Conservation (phyloP, 805 yeast species). For the Ogataea angusta region DNA sequence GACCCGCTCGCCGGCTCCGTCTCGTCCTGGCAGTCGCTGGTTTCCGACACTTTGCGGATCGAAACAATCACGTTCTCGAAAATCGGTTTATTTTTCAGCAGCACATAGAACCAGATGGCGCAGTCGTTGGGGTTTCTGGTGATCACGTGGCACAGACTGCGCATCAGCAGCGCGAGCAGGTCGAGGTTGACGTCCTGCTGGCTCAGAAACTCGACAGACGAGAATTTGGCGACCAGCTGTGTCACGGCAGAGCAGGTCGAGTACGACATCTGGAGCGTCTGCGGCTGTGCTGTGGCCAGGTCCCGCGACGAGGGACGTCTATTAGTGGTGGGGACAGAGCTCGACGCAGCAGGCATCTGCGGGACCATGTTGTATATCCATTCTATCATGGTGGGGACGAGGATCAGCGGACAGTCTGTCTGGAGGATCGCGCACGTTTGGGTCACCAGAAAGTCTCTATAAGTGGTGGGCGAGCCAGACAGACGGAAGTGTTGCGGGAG, state of each 20-base stretch:
- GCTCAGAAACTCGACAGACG: conserved; percentile 35
- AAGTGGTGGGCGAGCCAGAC: conserved; percentile 41
- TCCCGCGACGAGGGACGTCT: conserved; percentile 16
- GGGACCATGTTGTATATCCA: conserved; percentile 60
- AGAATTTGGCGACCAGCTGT: conserved; percentile 40
- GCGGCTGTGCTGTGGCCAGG: conserved; percentile 10
- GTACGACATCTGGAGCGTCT: conserved; percentile 44
- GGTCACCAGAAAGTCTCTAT: conserved; percentile 59
- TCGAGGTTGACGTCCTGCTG: conserved; percentile 49
- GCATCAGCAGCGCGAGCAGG: conserved; percentile 53
- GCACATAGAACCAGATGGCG: conserved; percentile 49
- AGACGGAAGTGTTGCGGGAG: conserved; percentile 52
- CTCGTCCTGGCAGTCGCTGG: conserved; percentile 12
- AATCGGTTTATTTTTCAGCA: conserved; percentile 40
- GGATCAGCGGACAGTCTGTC: conserved; percentile 32
- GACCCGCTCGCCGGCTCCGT: background rate
- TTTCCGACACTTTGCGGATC: conserved; percentile 30
- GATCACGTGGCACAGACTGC: conserved; percentile 52
- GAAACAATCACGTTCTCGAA: conserved; percentile 37
- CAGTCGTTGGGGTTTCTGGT: conserved; percentile 51
- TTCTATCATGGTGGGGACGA: conserved; percentile 53
- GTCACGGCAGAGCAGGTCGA: conserved; percentile 45
- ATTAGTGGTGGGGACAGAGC: conserved; percentile 15
- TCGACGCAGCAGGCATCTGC: conserved; percentile 22
- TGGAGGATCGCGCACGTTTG: conserved; percentile 46